phyloP scores from a whole-genome alignment of 129 eudicot species.

The Tagetes patula region DNA sequence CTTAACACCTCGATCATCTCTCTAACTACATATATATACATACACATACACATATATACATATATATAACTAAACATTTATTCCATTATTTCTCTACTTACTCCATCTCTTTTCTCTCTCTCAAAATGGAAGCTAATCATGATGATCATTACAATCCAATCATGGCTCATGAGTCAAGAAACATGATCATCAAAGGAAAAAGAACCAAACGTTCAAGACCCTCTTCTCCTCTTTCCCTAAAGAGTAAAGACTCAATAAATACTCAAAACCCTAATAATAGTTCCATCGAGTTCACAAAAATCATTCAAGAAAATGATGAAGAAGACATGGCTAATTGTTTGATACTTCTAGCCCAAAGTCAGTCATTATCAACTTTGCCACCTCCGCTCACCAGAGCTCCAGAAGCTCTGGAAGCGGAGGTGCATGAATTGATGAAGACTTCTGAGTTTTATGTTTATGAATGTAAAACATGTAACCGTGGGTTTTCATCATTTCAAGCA shows the following conservation, averaged over 20 bases:
- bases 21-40: conserved; percentile 28
- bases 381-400: too few species aligned
- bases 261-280: conserved; percentile 23
- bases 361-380: neutral
- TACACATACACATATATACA: neutral
- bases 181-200: conserved; percentile 55
- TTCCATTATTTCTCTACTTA: conserved; percentile 29
- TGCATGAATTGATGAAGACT: neutral
- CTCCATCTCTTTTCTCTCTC: conserved; percentile 4
- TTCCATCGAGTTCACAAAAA: conserved; percentile 39
- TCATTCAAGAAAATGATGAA: conserved; percentile 56
- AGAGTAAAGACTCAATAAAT: conserved; percentile 1
- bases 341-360: conserved; percentile 75
- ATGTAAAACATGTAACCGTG: conserved; percentile 75
- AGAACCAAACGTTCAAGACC: conserved; percentile 68
- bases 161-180: conserved; percentile 18
- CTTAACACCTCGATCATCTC: conserved; percentile 26
- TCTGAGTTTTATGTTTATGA: conserved; percentile 40
- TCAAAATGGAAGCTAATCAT: conserved; percentile 42
- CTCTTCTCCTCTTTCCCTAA: conserved; percentile 47
- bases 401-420: too few species aligned
- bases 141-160: conserved; percentile 28
- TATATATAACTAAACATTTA: conserved; percentile 23
- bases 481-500: conserved; percentile 83
- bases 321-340: conserved; percentile 84